Conservation (phyloP, 2,329 filamentous ascomycete species). For the Colletotrichum nymphaeae region DNA sequence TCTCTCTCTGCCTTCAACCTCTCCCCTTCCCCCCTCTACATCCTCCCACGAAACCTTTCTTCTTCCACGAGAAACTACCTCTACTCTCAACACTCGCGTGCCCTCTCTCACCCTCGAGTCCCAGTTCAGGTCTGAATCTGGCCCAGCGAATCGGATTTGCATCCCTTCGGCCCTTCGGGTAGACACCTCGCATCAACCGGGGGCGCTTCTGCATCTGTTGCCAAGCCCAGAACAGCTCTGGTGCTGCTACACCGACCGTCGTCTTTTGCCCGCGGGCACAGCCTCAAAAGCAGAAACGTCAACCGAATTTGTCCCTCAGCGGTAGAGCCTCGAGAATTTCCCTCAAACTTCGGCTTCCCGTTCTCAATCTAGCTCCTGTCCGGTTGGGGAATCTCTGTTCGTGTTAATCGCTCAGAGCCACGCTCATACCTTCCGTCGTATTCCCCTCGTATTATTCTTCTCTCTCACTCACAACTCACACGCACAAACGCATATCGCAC, state of each 20-base stretch:
- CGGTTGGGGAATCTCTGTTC: not conserved
- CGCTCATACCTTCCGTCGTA: not conserved
- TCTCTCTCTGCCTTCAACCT: not conserved
- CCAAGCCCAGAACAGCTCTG: constrained; percentile 17
- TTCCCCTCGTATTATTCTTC: not conserved
- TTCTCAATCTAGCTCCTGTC: not conserved
- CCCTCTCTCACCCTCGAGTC: not conserved
- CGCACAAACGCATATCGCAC: constrained; percentile 22
- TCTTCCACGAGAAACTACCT: not conserved
- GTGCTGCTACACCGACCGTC: not conserved
- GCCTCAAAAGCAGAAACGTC: constrained; percentile 13
- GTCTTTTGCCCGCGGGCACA: constrained; percentile 11
- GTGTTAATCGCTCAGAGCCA: constrained; percentile 7
- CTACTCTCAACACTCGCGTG: not conserved
- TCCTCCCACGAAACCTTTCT: not conserved
- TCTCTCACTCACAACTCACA: not conserved
- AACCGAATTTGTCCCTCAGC: constrained; percentile 6
- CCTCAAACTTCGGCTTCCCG: constrained; percentile 5
- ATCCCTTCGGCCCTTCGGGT: not conserved
- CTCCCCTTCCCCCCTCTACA: not conserved
- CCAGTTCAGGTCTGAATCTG: not conserved
- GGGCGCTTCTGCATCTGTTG: not conserved
- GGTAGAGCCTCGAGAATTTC: constrained; percentile 1
- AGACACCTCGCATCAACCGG: not conserved
- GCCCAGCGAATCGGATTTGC: not conserved